Evolutionary conservation across 1,139 yeast genomes (phyloP), one percentile per base, ranked within the genome.

Genomic region (Hansenula anomala): DNA sequence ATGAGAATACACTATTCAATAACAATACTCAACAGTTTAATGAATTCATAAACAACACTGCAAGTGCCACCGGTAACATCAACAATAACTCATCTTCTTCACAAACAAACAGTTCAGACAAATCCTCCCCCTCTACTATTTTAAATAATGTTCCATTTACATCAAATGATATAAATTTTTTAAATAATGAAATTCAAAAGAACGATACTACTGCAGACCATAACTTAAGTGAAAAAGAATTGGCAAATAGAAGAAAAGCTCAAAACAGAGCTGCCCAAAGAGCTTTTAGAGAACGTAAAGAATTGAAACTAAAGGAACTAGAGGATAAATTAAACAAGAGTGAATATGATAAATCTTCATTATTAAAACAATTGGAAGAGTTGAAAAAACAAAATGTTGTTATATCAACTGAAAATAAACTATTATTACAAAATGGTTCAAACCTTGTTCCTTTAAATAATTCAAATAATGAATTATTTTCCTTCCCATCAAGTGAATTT

Each of bases 181-280:
- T 42, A 10, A 47, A 47, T 15, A 30, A 28, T 2, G 30, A 16
- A 12, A 36, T 34, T 9, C 40, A 37, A 24, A n/a, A 14, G 13
- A 39, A 39, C 22, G 45, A 45, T 16, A 41, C n/a, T n/a, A n/a
- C n/a, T n/a, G n/a, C n/a, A n/a, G n/a, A n/a, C n/a, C n/a, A 36
- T 11, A 20, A 22, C 9, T 33, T 49, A 4, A 34, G 48, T 1
- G 54, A 51, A 26, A 39, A 51, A 30, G 56, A 54, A 25, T 17
- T 52, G 4, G 48, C 52, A 2, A 37, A 42, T 24, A 49, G 43
- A 42, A 46, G 58, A 39, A 86, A 81, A 57, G 90, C 90, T 0
- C 95, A 85, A 57, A 88, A 88, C 58, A 67, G 96, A 52, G 94
- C 92, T 6, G 95, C 96, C 0, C 96, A 87, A 61, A 69, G 92